phyloP scores from a whole-genome alignment of 2,329 filamentous ascomycete genomes.

The Penicillium sclerotigenum region DNA sequence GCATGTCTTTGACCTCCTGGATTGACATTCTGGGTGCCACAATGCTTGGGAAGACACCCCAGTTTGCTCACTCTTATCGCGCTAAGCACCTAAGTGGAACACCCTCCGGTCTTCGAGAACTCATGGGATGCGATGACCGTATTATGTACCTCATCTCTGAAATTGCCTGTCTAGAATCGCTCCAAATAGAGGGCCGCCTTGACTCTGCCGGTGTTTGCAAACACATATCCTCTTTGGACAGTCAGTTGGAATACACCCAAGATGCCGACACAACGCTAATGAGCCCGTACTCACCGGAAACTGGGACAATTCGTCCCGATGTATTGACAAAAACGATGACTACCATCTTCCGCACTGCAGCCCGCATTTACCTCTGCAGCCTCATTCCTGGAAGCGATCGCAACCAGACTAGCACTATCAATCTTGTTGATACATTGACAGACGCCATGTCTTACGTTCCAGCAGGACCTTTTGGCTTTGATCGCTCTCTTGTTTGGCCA shows the following conservation, averaged over 20 bases:
- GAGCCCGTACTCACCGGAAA: conserved; percentile 52
- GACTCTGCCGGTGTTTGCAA: conserved; percentile 83
- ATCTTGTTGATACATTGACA: conserved; percentile 74
- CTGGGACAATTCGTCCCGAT: conserved; percentile 73
- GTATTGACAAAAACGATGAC: conserved; percentile 88
- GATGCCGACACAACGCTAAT: conserved; percentile 60
- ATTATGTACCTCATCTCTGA: conserved; percentile 99
- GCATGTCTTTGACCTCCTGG: conserved; percentile 86
- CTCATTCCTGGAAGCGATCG: conserved; percentile 85
- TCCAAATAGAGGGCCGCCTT: conserved; percentile 73
- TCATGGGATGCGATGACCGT: conserved; percentile 96
- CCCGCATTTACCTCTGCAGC: conserved; percentile 94
- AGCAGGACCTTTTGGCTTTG: conserved; percentile 74
- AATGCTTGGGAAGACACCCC: conserved; percentile 80
- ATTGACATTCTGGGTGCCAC: conserved; percentile 95
- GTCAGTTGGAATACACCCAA: conserved; percentile 82
- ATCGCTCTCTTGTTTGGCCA: conserved; percentile 90
- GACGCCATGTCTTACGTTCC: conserved; percentile 78
- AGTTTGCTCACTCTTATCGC: conserved; percentile 91
- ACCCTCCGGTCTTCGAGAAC: conserved; percentile 74
- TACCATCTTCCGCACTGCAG: conserved; percentile 82
- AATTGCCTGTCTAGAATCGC: conserved; percentile 89
- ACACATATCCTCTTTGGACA: conserved; percentile 82
- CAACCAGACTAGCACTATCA: conserved; percentile 67
- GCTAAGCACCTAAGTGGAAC: conserved; percentile 74